A percentile compares a stretch with the other conserved stretches of the same genome.
Evolutionary conservation across 2,329 filamentous ascomycete genomes (phyloP).

Genomic region (Sporothrix sp.): DNA sequence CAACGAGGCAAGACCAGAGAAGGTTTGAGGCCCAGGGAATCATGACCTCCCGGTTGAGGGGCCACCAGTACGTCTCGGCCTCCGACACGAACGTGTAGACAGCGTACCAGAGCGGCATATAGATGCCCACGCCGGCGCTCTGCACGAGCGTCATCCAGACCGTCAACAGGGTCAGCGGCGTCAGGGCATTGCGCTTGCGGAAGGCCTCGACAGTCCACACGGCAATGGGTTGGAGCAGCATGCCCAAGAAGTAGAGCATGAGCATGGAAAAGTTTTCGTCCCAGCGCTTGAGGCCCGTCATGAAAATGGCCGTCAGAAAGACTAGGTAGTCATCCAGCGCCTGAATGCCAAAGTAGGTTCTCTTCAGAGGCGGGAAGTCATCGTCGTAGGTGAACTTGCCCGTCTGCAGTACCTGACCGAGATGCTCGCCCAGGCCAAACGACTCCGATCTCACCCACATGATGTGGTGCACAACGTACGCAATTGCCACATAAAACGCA

Average conservation of each 20-base stretch:
- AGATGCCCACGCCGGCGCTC: slow-evolving; percentile 11
- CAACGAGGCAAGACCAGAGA: slow-evolving; percentile 10
- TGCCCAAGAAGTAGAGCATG: slow-evolving; percentile 10
- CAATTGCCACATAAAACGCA: slow-evolving; percentile 1
- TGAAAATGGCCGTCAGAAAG: slow-evolving; percentile 10
- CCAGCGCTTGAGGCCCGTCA: slow-evolving; percentile 6
- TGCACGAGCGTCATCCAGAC: slow-evolving; percentile 9
- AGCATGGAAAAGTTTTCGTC: slow-evolving; percentile 8
- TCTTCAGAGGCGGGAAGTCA: slow-evolving; percentile 5
- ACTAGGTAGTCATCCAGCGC: slow-evolving; percentile 10
- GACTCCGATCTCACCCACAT: slow-evolving; percentile 5
- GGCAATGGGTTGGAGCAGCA: slow-evolving; percentile 4
- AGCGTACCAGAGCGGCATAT: slow-evolving; percentile 13
- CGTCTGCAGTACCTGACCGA: slow-evolving; percentile 1
- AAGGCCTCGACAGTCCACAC: slow-evolving; percentile 16
- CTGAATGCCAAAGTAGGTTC: slow-evolving; percentile 7
- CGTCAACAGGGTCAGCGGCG: slow-evolving; percentile 7
- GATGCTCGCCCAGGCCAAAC: slow-evolving; percentile 2
- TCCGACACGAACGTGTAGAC: slow-evolving; percentile 10
- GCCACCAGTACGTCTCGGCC: slow-evolving; percentile 12
- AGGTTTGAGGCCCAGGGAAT: slow-evolving; percentile 1
- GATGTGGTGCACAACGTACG: not conserved
- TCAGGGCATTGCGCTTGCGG: slow-evolving; percentile 12
- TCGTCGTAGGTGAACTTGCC: slow-evolving; percentile 3
- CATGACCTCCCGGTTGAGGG: slow-evolving; percentile 8